A percentile compares a stretch with the other conserved stretches of the same genome.
phyloP scores from a whole-genome alignment of 768 basidiomycete genomes.

The Strobilomyces echinocephalus region DNA sequence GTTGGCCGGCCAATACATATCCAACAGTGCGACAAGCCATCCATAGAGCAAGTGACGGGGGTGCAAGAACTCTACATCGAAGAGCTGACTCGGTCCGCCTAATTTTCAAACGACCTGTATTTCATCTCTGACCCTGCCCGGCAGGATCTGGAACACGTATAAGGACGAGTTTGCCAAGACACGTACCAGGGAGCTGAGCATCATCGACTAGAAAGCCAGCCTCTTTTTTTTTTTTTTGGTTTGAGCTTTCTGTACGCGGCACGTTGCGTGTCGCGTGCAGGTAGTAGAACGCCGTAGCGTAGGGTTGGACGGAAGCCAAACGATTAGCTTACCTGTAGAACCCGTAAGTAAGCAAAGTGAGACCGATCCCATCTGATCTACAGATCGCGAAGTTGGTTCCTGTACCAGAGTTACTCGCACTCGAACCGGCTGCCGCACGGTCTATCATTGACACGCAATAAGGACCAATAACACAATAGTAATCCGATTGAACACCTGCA shows the following conservation, averaged over 20 bases:
- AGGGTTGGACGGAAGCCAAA: too few relatives aligned
- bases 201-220: slow-evolving; percentile 51
- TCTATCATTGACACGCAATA: too few relatives aligned
- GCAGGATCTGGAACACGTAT: slow-evolving; percentile 93
- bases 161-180: slow-evolving; percentile 91
- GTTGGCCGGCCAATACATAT: slow-evolving; percentile 89
- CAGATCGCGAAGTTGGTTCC: too few relatives aligned
- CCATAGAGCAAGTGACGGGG: slow-evolving; percentile 71
- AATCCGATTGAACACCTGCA: too few relatives aligned
- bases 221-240: not conserved
- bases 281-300: not conserved
- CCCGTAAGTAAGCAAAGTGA: too few relatives aligned
- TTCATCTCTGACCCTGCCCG: slow-evolving; percentile 1
- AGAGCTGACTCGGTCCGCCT: slow-evolving; percentile 79
- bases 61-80: slow-evolving; percentile 86
- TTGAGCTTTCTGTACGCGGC: not conserved
- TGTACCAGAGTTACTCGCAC: too few relatives aligned
- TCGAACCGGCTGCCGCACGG: too few relatives aligned
- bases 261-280: not conserved
- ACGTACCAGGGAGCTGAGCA: slow-evolving; percentile 69
- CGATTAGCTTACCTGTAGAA: too few relatives aligned
- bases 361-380: too few relatives aligned
- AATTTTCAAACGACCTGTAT: not conserved
- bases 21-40: slow-evolving; percentile 70
- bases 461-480: too few relatives aligned